Base-by-base conservation (phyloP, 192 early-diverging fungal genomes). In the Nowakowskiella sp. region DNA sequence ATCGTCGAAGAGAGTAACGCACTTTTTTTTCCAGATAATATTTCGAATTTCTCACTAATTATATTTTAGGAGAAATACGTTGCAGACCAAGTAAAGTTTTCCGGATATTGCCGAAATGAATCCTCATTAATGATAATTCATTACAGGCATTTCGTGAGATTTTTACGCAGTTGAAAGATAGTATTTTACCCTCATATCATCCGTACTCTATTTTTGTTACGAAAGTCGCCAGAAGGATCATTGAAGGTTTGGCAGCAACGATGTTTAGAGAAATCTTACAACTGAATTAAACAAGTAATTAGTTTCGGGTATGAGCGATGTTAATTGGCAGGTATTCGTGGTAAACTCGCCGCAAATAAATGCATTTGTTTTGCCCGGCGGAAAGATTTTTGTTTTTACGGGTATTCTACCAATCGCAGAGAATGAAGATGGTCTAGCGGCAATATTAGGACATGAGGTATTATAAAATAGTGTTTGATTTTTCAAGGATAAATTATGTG, bases 381-480 rank as follows among this genome's bases (percentile, higher is more conserved):
- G 91, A 29, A 92, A 93, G 66, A 85, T 98, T 0, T 98, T 98
- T 81, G 95, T 98, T 27, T 98, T 96, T 55, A 90, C 90, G 22
- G 95, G 95, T 2, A 80, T 98, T 16, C 70, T 98, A 2, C 85
- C 85, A 1, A 69, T 98, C 24, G 79, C 80, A 0, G 48, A 73
- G 45, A 81, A 88, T 64, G 88, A 91, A 62, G 78, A 87, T 61
- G 92, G 91, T 6, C 60, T 98, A 62, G 95, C 95, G 4, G 87
- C 93, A 0, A 91, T 98, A 1, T 59, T 98, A 21, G 87, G 90
- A 0, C 95, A 98, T 58, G 95, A 98, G 64, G 55, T 69, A 13
- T 16, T 24, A 55, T 2, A 8, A 44, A 30, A 6, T 21, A 19
- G 42, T 21, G 50, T 49, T 7, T 25, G 31, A 25, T 25, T 49